phyloP scores from a whole-genome alignment of 805 yeast species.

The Cephaloascus fragrans region DNA sequence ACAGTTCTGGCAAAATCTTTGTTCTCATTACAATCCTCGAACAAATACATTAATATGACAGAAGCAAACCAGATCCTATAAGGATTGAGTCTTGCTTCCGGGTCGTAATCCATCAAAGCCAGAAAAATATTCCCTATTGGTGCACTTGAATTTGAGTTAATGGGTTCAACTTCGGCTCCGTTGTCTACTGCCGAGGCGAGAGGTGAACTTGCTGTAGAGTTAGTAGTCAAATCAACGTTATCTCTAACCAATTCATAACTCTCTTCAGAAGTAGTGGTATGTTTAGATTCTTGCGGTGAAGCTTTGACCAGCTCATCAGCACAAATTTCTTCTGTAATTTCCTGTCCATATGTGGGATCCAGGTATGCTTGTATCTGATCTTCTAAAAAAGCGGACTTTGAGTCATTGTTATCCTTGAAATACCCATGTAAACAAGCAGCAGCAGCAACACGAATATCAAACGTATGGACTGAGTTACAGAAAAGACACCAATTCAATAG shows the following conservation, averaged over 20 bases:
- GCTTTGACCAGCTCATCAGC: constrained; percentile 5
- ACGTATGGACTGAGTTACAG: constrained; percentile 74
- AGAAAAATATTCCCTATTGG: constrained; percentile 56
- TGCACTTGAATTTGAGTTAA: constrained; percentile 6
- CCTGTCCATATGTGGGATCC: constrained; percentile 13
- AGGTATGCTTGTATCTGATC: constrained; percentile 47
- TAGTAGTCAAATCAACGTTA: neutral
- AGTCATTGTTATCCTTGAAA: constrained; percentile 51
- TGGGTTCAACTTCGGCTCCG: neutral
- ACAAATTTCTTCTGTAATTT: neutral
- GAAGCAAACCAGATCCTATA: constrained; percentile 81
- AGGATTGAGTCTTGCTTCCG: constrained; percentile 67
- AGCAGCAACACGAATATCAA: constrained; percentile 74
- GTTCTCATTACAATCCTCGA: constrained; percentile 43
- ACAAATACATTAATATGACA: constrained; percentile 49
- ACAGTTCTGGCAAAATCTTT: constrained; percentile 38
- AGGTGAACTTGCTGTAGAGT: neutral
- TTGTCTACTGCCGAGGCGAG: neutral
- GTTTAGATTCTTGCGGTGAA: constrained; percentile 1
- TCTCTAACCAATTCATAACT: neutral
- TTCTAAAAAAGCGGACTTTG: constrained; percentile 50
- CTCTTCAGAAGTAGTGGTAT: neutral
- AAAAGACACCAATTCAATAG: constrained; percentile 75
- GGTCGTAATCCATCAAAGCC: constrained; percentile 68
- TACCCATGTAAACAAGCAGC: constrained; percentile 57